These are phyloP conservation scores for Fusarium goolgardi DNA, from an alignment of 2,329 filamentous ascomycete species.

Conservation along the genomic window DNA sequence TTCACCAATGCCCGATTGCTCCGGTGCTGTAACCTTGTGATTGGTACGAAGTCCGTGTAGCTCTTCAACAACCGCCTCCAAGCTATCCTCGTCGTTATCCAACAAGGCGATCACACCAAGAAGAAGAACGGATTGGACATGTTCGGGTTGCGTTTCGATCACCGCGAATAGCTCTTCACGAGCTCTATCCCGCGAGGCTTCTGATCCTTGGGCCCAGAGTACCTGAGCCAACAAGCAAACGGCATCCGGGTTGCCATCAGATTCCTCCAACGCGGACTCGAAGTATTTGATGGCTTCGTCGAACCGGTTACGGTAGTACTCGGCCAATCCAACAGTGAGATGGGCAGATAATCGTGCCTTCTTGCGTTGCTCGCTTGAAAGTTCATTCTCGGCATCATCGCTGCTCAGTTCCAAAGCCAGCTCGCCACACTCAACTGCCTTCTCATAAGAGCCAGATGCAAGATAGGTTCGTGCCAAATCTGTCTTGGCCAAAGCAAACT, in stretches of 20 bases:
- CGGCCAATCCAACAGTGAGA: slow-evolving; percentile 84
- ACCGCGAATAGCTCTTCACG: slow-evolving; percentile 83
- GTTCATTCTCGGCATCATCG: slow-evolving; percentile 75
- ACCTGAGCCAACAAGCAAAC: slow-evolving; percentile 91
- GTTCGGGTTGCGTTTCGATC: slow-evolving; percentile 77
- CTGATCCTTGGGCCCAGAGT: slow-evolving; percentile 87
- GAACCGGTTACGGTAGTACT: slow-evolving; percentile 76
- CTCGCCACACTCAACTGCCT: slow-evolving; percentile 83
- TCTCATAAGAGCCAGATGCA: slow-evolving; percentile 70
- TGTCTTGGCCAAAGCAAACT: slow-evolving; percentile 84
- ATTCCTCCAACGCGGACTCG: slow-evolving; percentile 81
- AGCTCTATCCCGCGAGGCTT: slow-evolving; percentile 78
- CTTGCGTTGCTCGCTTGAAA: slow-evolving; percentile 72
- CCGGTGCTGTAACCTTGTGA: slow-evolving; percentile 69
- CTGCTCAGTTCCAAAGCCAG: slow-evolving; percentile 81
- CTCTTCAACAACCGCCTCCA: slow-evolving; percentile 84
- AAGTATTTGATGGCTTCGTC: slow-evolving; percentile 82
- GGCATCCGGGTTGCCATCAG: slow-evolving; percentile 80
- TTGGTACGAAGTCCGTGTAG: slow-evolving; percentile 77
- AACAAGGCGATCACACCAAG: slow-evolving; percentile 86
- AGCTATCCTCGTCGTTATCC: slow-evolving; percentile 80
- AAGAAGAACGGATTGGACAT: slow-evolving; percentile 82
- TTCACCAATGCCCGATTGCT: slow-evolving; percentile 77
- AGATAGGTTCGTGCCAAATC: slow-evolving; percentile 89
- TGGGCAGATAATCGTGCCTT: slow-evolving; percentile 85